Base-by-base conservation (phyloP, 192 early-diverging fungal genomes). In the Kickxella alabastrina region DNA sequence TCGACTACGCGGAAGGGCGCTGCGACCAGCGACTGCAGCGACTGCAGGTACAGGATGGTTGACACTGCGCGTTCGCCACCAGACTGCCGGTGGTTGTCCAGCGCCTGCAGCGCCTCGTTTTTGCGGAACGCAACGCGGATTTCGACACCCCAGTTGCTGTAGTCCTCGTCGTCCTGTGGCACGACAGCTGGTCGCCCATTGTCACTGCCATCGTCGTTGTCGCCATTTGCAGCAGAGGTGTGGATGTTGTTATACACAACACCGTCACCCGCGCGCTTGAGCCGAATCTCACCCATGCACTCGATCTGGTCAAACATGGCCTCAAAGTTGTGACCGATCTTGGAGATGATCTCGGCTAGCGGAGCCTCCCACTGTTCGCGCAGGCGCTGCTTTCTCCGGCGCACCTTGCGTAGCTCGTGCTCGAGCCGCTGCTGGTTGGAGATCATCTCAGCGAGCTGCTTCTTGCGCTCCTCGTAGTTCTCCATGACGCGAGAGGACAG, bases 1-100 rank as follows among this genome's bases (percentile, higher is more conserved):
- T 99, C 97, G 10, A 99, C 97, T 0, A 97, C 91, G 43, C 97
- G 86, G 85, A 99, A 99, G 14, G 97, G 95, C 8, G 91, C 81
- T 5, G 93, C 87, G 3, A 54, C 64, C 28, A 97, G 68, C 10
- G 73, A 61, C 81, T 99, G 97, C 45, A 99, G 80, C 13, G 97
- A 79, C 84, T 95, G 92, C 46, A 99, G 66, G 57, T 97, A 99
- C 54, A 95, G 71, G 41, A 97, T 97, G 1, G 97, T 99, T 4
- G 92, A 90, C 18, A 99, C 96, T 0, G 93, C 85, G 9, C 95
- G 84, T 58, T 99, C 96, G 81, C 93, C 97, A 44, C 95, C 97
- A 1, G 92, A 96, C 72, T 99, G 97, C 7, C 97, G 83, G 28
- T 90, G 87, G 13, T 82, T 89, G 19, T 86, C 92, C 24, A 99